phyloP scores from a whole-genome alignment of 2,329 filamentous ascomycete species.

The Rutstroemia sp. region DNA sequence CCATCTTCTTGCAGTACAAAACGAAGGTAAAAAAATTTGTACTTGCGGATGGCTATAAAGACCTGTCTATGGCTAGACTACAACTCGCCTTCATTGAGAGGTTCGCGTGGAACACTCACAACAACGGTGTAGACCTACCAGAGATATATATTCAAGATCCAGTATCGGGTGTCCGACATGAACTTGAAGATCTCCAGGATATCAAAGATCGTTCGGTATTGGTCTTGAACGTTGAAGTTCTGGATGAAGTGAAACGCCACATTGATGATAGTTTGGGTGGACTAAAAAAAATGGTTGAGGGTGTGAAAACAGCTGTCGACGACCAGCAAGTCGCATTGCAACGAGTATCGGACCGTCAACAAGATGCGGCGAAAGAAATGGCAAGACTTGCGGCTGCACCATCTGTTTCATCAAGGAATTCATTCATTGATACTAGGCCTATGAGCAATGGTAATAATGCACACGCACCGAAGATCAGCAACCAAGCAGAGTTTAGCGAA shows the following conservation, averaged over 20 bases:
- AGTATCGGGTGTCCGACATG: constrained; percentile 90
- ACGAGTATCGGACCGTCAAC: constrained; percentile 81
- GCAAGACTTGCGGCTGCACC: constrained; percentile 38
- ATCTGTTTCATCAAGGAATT: constrained; percentile 19
- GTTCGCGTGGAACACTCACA: constrained; percentile 97
- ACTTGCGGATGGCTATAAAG: constrained; percentile 73
- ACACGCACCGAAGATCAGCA: constrained; percentile 25
- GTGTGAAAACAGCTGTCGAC: constrained; percentile 75
- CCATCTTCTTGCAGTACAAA: constrained; percentile 92
- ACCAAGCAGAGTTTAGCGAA: constrained; percentile 61
- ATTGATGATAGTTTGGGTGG: constrained; percentile 86
- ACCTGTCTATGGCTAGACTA: constrained; percentile 77
- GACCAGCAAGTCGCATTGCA: constrained; percentile 78
- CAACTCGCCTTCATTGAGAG: constrained; percentile 98
- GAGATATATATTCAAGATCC: constrained; percentile 98
- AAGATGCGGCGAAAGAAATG: constrained; percentile 84
- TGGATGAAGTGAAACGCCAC: constrained; percentile 94
- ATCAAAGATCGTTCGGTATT: constrained; percentile 92
- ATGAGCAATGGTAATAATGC: constrained; percentile 20
- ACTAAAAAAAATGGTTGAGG: constrained; percentile 75
- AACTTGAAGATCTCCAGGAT: constrained; percentile 86
- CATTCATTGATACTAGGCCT: constrained; percentile 22
- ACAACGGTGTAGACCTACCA: constrained; percentile 84
- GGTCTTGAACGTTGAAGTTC: constrained; percentile 85
- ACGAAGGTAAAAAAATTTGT: constrained; percentile 96